phyloP scores from a whole-genome alignment of 768 basidiomycete species.

The Lanmaoa pseudosensibilis region DNA sequence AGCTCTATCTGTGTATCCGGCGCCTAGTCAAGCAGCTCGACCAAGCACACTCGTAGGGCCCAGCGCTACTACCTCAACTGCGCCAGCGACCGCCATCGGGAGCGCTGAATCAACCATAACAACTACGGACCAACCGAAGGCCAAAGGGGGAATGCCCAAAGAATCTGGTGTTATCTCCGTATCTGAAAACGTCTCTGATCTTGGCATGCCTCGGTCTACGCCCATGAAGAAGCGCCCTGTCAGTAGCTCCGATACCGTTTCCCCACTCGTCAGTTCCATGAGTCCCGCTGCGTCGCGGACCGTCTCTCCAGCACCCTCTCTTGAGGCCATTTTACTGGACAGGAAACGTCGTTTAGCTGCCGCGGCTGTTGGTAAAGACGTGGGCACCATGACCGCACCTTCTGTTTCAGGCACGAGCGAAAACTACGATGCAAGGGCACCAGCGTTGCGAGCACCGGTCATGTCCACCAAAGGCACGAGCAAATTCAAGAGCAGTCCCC shows the following conservation, averaged over 20 bases:
- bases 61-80: background rate
- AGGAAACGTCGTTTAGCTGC: conserved; percentile 55
- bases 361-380: conserved; percentile 23
- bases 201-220: background rate
- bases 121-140: background rate
- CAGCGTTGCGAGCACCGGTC: conserved; percentile 12
- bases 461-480: conserved; percentile 43
- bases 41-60: background rate
- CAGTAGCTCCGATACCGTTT: conserved; percentile 14
- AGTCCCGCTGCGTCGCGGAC: conserved; percentile 31
- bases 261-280: conserved; percentile 14
- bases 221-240: conserved; percentile 15
- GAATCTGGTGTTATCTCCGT: background rate
- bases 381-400: conserved; percentile 1
- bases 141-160: background rate
- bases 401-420: conserved; percentile 8
- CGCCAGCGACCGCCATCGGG: background rate
- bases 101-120: background rate
- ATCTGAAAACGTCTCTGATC: background rate
- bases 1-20: conserved; percentile 3
- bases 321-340: conserved; percentile 68
- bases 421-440: conserved; percentile 17
- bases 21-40: conserved; percentile 4
- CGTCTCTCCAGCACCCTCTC: conserved; percentile 52
- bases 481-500: conserved; percentile 75